Conservation (phyloP, 2,329 filamentous ascomycete species). For the Dryadomyces sulphureus region DNA sequence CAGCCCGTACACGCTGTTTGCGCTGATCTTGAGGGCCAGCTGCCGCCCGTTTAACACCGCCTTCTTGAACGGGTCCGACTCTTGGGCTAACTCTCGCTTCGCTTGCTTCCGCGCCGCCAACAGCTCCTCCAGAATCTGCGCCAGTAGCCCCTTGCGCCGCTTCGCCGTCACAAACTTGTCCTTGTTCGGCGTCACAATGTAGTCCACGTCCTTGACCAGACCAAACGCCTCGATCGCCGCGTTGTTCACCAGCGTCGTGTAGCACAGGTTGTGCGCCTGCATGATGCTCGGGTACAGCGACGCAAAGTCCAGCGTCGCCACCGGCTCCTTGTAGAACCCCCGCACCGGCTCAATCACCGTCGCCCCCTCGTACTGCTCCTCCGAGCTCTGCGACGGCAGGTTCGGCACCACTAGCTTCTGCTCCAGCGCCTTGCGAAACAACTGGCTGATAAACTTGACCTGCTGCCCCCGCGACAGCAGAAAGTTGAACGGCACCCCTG, state of each 20-base stretch:
- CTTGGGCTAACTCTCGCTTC: conserved; percentile 74
- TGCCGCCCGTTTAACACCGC: conserved; percentile 96
- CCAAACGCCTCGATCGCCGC: conserved; percentile 59
- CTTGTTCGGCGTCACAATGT: conserved; percentile 88
- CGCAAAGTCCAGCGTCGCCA: conserved; percentile 96
- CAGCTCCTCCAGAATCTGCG: conserved; percentile 91
- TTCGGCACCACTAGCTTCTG: conserved; percentile 93
- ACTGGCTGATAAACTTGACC: conserved; percentile 92
- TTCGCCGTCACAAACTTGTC: conserved; percentile 85
- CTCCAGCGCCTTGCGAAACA: conserved; percentile 88
- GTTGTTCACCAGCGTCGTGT: conserved; percentile 82
- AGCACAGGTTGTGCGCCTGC: conserved; percentile 95
- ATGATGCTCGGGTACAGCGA: conserved; percentile 98
- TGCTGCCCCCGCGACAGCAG: conserved; percentile 86
- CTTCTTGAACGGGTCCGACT: conserved; percentile 95
- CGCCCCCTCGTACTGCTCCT: conserved; percentile 93
- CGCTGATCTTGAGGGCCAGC: conserved; percentile 86
- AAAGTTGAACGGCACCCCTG: conserved; percentile 93
- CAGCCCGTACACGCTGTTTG: conserved; percentile 94
- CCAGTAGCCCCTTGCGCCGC: conserved; percentile 77
- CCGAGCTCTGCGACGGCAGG: conserved; percentile 49
- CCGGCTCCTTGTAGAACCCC: conserved; percentile 87
- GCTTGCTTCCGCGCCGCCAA: conserved; percentile 85
- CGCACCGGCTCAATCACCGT: conserved; percentile 93
- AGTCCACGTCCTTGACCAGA: conserved; percentile 80